Evolutionary conservation across 1,139 yeast genomes (phyloP).

Genomic region (Pichia kudriavzevii): DNA sequence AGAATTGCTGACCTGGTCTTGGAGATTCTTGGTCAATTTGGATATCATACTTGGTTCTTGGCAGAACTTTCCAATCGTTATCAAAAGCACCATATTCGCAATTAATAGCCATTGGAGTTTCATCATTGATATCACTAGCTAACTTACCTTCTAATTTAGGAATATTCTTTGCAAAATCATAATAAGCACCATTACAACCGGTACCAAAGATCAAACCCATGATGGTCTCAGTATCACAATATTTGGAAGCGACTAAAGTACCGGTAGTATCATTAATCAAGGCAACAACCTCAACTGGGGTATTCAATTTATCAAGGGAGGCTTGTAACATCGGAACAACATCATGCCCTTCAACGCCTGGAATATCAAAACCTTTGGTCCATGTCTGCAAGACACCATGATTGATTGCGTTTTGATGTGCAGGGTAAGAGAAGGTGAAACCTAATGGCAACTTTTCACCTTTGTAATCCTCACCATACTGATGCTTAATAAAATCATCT

Average conservation of each 20-base stretch:
- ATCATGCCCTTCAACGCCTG: conserved; percentile 88
- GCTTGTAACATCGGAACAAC: conserved; percentile 86
- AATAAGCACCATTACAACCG: conserved; percentile 97
- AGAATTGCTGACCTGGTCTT: conserved; percentile 93
- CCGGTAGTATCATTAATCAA: conserved; percentile 96
- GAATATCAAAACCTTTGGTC: conserved; percentile 97
- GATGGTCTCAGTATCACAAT: conserved; percentile 79
- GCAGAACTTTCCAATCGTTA: conserved; percentile 75
- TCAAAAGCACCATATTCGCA: conserved; percentile 99
- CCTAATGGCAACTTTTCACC: conserved; percentile 64
- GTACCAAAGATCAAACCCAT: conserved; percentile 98
- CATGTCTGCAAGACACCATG: conserved; percentile 87
- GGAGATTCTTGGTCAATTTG: conserved; percentile 80
- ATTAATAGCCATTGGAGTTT: conserved; percentile 77
- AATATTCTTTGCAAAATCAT: conserved; percentile 64
- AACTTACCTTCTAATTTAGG: conserved; percentile 76
- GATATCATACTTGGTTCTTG: conserved; percentile 84
- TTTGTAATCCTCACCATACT: conserved; percentile 40
- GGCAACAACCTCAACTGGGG: conserved; percentile 85
- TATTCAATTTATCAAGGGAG: conserved; percentile 54
- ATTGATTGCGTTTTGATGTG: conserved; percentile 75
- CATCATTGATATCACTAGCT: conserved; percentile 55
- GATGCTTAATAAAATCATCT: conserved; percentile 51
- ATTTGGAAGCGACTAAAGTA: conserved; percentile 91
- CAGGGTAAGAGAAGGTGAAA: conserved; percentile 93